Conservation (phyloP, 2,329 filamentous ascomycete genomes). For the Byssochlamys sp. region DNA sequence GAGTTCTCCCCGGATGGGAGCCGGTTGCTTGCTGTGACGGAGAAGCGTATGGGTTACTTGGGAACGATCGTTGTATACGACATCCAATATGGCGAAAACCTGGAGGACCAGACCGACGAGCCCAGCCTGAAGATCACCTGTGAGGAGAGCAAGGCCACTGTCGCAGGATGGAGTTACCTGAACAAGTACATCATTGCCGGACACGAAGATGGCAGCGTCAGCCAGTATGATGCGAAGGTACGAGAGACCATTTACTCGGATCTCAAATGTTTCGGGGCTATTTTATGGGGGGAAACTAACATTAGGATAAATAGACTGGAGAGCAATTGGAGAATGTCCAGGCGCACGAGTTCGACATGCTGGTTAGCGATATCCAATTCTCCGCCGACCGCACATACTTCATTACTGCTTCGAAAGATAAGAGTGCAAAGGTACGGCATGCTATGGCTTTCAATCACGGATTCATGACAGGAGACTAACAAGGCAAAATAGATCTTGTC, state of each 20-base stretch:
- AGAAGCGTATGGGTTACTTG: constrained; percentile 95
- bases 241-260: constrained; percentile 6
- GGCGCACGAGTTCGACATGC: constrained; percentile 72
- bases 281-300: background rate
- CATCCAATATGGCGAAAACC: constrained; percentile 64
- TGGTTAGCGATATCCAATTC: constrained; percentile 92
- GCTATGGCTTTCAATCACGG: constrained; percentile 6
- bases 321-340: constrained; percentile 71
- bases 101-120: constrained; percentile 73
- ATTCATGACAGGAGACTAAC: background rate
- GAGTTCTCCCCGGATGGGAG: constrained; percentile 93
- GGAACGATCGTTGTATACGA: constrained; percentile 89
- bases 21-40: constrained; percentile 83
- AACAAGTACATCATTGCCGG: constrained; percentile 94
- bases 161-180: constrained; percentile 91
- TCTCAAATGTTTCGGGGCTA: too few species aligned
- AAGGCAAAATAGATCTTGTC: constrained; percentile 56
- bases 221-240: constrained; percentile 83
- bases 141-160: constrained; percentile 91
- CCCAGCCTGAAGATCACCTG: constrained; percentile 78
- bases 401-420: constrained; percentile 96
- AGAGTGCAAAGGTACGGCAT: constrained; percentile 68
- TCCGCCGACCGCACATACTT: constrained; percentile 89
- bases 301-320: constrained; percentile 49
- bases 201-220: constrained; percentile 90